Base-by-base conservation (phyloP, 352 stramenopile genomes). In the Peronospora tabacina region DNA sequence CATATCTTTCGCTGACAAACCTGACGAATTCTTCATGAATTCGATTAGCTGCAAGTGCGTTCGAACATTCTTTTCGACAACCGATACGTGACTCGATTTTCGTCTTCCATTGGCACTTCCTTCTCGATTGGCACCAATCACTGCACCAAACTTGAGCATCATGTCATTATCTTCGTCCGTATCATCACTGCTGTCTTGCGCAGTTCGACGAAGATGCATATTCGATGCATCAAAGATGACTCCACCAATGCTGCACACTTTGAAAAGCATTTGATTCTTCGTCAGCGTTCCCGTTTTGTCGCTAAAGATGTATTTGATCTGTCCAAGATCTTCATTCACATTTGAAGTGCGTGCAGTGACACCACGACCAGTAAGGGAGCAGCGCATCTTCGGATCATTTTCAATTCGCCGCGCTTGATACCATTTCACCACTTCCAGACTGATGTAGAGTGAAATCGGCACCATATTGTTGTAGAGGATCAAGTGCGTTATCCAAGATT, bases 261-360 rank as follows among this genome's bases (percentile, higher is more conserved):
- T 94, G 58, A 98, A 97, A 16, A 98, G 70, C 96, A 99, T 99
- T 46, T 98, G 85, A 58, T 99, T 99, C 45, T 95, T 95, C 2
- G 97, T 99, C 13, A 99, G 66, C 3, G 97, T 99, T 7, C 97
- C 97, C 1, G 96, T 99, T 64, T 99, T 99, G 63, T 99, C 97
- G 13, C 81, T 98, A 67, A 99, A 99, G 10, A 99, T 93, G 67
- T 99, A 98, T 53, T 98, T 91, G 56, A 99, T 97, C 72, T 98
- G 89, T 0, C 96, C 97, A 1, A 98, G 67, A 44, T 98, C 89
- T 71, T 96, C 93, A 33, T 96, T 97, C 39, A 98, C 85, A 43
- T 97, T 95, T 12, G 88, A 96, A 0, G 85, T 97, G 0, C 94
- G 82, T 4, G 85, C 93, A n/a, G 84, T 86, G 0, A 95, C 86